Conservation (phyloP, 1,139 yeast species). For the Suhomyces taliae region DNA sequence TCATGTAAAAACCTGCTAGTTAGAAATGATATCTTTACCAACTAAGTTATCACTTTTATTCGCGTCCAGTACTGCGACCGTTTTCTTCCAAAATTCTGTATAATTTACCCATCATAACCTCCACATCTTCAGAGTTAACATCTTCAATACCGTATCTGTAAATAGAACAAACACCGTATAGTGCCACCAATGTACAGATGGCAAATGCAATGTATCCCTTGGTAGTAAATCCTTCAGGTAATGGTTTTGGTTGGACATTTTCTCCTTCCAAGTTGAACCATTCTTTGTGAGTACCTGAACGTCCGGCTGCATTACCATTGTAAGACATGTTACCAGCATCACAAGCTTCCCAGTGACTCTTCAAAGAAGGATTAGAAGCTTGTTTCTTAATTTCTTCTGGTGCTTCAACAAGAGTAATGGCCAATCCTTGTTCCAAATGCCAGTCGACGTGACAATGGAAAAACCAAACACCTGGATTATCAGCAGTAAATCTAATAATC, state of each 20-base stretch:
- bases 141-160: constrained; percentile 63
- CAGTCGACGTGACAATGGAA: constrained; percentile 96
- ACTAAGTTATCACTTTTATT: background rate
- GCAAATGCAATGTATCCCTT: constrained; percentile 67
- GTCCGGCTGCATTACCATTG: constrained; percentile 74
- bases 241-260: constrained; percentile 51
- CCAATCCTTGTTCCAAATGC: constrained; percentile 90
- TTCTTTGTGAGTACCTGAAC: constrained; percentile 28
- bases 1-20: too few species aligned
- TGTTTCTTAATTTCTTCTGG: constrained; percentile 54
- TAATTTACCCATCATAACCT: constrained; percentile 18
- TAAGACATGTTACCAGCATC: constrained; percentile 45
- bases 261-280: constrained; percentile 60
- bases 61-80: background rate
- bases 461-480: constrained; percentile 90
- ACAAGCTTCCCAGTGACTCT: constrained; percentile 63
- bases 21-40: background rate
- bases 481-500: constrained; percentile 68
- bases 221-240: constrained; percentile 68
- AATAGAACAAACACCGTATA: constrained; percentile 58
- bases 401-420: constrained; percentile 70
- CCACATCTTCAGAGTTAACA: constrained; percentile 47
- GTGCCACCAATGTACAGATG: constrained; percentile 56
- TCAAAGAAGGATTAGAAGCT: constrained; percentile 29
- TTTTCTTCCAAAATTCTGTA: constrained; percentile 14